Evolutionary conservation across 2,329 filamentous ascomycete genomes (phyloP).

Genomic region (Diaporthe vaccinii): DNA sequence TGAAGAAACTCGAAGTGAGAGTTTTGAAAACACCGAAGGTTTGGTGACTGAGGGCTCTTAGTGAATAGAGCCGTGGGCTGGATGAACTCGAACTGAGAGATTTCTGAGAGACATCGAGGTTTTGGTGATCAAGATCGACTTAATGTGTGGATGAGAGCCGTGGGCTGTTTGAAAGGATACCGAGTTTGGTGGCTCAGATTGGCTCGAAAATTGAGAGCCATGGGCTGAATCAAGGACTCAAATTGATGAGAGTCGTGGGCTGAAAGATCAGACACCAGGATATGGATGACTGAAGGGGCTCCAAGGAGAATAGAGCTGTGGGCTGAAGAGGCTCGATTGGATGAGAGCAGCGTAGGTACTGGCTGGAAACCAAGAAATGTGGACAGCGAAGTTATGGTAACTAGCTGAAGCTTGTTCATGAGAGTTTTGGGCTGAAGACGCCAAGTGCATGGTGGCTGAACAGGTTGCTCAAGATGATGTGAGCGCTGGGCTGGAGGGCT

Average conservation of each 20-base stretch:
- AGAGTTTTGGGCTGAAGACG: background rate
- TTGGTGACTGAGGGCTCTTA: too few relatives aligned
- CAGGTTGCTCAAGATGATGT: background rate
- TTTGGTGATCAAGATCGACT: background rate
- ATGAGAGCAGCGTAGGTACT: too few relatives aligned
- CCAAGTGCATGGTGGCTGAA: background rate
- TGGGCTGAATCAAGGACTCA: background rate
- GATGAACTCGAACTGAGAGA: background rate
- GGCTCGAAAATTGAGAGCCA: background rate
- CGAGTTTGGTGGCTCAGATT: background rate
- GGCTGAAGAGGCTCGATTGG: background rate
- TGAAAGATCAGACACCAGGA: background rate
- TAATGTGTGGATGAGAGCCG: background rate
- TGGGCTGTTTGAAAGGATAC: background rate
- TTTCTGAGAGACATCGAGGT: background rate
- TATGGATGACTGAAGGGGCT: background rate
- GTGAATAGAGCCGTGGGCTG: background rate
- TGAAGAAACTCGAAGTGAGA: background rate
- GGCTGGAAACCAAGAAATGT: background rate
- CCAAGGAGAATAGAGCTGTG: background rate
- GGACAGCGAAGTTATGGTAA: background rate
- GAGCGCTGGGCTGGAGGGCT: background rate
- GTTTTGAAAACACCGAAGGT: too few relatives aligned
- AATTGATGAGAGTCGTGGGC: background rate
- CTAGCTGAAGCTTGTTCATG: background rate